Percentiles rank a stretch among this genome's conserved stretches.
These are phyloP conservation scores for Blastobotrys mokoenaii DNA, from an alignment of 805 yeast genomes.

Conservation along the genomic window DNA sequence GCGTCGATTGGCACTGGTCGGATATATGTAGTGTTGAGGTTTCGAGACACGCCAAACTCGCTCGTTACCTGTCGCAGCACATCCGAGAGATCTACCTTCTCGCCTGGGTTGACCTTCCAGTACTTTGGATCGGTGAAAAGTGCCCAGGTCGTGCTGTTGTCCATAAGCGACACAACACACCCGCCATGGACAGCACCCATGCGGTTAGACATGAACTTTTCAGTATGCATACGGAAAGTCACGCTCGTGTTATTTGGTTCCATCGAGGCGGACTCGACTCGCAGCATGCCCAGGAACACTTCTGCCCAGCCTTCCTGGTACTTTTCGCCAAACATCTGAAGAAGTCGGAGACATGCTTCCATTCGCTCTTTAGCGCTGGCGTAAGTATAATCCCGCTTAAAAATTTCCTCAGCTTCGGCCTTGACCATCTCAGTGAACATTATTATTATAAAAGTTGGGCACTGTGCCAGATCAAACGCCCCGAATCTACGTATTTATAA, in stretches of 20 bases:
- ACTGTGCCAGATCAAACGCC: too few relatives aligned
- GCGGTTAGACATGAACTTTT: conserved; percentile 1
- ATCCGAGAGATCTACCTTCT: conserved; percentile 13
- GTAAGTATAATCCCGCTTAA: too few relatives aligned
- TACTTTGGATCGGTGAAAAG: conserved; percentile 19
- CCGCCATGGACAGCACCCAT: conserved; percentile 26
- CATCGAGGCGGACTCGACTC: neutral
- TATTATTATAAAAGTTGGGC: too few relatives aligned
- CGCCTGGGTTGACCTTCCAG: conserved; percentile 15
- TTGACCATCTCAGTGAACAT: too few relatives aligned
- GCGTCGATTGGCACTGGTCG: conserved; percentile 23
- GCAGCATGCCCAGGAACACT: neutral
- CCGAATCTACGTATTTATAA: too few relatives aligned
- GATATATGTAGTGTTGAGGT: conserved; percentile 22
- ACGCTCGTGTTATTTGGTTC: neutral
- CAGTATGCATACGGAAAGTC: conserved; percentile 1
- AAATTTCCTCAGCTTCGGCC: too few relatives aligned
- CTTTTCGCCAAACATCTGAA: neutral
- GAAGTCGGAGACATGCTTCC: too few relatives aligned
- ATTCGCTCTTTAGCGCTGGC: too few relatives aligned
- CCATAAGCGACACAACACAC: conserved; percentile 24
- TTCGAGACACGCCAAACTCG: conserved; percentile 24
- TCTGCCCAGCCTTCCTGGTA: neutral
- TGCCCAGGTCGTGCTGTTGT: conserved; percentile 20
- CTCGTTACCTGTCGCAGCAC: conserved; percentile 5